Evolutionary conservation across 352 stramenopile species (phyloP), one percentile per base, ranked within the genome.

Genomic region (Phytopythium chamaehyphon): DNA sequence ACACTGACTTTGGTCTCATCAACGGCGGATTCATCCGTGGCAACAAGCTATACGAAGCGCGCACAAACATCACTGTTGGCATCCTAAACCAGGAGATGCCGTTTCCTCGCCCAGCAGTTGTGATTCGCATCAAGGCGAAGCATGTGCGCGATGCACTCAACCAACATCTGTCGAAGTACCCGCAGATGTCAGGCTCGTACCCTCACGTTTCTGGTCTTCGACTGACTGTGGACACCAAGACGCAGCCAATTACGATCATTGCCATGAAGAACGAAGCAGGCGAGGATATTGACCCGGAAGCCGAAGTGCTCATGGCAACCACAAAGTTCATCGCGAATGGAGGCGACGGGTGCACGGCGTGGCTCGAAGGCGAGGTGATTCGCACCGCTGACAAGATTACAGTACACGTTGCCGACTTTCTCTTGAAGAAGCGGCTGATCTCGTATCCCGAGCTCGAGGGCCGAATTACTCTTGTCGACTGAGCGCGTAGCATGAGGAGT

Each of bases 11-110:
- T 38, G 83, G 78, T 8, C 69, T 95, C 36, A 93, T 96, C 57
- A 96, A 96, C 47, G 87, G 87, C 42, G 87, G 87, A 4, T 96
- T 95, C 54, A 93, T 95, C 52, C 77, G 83, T 26, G 87, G 85
- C 31, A 80, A 96, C 47, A 81, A 76, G 48, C 65, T 78, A 16
- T 94, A 95, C 58, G 56, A 66, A n/a, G 69, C 85, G 2, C 76
- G 76, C 35, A 88, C 79, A 6, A 74, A 46, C 33, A 55, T 96
- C 19, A 91, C 79, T 6, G 61, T 90, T 6, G 77, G 79, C 0
- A 85, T 89, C 2, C 54, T 95, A 15, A 70, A 92, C 42, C 77
- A 86, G 48, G 87, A 96, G 50, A 87, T 95, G 73, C 87, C 87
- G n/a, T 96, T 96, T 59, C 81, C 80, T 4, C 64, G 72, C 10